Conservation (phyloP, 306 rosid genomes). For the Lithocarpus polystachyus region DNA sequence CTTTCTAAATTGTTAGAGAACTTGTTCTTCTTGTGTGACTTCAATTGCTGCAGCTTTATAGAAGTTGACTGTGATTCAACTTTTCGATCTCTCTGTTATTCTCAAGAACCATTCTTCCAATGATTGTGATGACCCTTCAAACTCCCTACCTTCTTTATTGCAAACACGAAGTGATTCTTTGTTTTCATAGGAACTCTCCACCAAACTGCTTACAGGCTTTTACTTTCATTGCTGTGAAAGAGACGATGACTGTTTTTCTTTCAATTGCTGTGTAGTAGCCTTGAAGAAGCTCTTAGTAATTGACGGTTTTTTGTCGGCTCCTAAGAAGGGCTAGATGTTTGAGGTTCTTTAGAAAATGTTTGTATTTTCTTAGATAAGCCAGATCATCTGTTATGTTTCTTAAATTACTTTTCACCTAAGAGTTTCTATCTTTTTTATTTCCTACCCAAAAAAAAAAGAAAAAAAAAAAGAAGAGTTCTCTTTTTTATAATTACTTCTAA, state of each 20-base stretch:
- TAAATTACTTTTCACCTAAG: background rate
- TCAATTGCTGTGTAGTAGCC: conserved; percentile 13
- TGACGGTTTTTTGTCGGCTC: conserved; percentile 51
- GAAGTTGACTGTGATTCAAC: conserved; percentile 89
- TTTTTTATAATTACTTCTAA: background rate
- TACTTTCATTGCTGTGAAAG: conserved; percentile 78
- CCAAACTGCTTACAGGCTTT: conserved; percentile 89
- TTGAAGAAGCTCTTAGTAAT: conserved; percentile 23
- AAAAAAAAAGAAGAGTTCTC: background rate
- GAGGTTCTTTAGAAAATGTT: conserved; percentile 76
- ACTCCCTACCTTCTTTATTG: conserved; percentile 65
- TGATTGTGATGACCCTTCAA: conserved; percentile 58
- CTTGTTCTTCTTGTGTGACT: conserved; percentile 3
- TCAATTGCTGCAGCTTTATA: conserved; percentile 69
- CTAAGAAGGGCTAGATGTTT: conserved; percentile 81
- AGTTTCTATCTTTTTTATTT: background rate
- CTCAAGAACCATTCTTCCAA: conserved; percentile 60
- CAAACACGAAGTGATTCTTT: conserved; percentile 75
- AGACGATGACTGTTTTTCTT: conserved; percentile 5
- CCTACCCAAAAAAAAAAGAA: too few relatives aligned
- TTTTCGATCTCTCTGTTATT: conserved; percentile 85
- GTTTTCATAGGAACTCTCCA: conserved; percentile 82
- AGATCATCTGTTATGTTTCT: conserved; percentile 71
- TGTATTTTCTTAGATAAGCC: conserved; percentile 85
- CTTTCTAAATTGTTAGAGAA: background rate